Evolutionary conservation across 768 basidiomycete genomes (phyloP), one percentile per base, ranked within the genome.

Genomic region (Hygrophorus russula): DNA sequence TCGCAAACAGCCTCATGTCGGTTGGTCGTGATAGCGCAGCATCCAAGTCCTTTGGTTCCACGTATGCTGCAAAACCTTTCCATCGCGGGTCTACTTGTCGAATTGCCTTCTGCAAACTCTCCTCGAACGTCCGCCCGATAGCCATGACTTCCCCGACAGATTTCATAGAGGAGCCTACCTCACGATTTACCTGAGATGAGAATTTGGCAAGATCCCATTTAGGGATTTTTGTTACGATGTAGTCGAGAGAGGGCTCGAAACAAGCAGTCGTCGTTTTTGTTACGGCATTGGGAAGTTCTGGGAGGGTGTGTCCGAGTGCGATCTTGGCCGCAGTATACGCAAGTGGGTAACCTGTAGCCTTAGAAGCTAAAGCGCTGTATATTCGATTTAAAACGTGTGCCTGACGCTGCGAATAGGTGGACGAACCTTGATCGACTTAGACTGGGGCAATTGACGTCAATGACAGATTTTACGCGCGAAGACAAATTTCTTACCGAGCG

Each of bases 131-230:
- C 51, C 96, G 84, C 30, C 96, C 96, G 54, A 99, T 97, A 52
- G 94, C 94, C 96, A 99, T 99, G 57, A 99, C 94, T 63, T 99
- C 96, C 43, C 96, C 96, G 43, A 99, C 96, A 12, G 89, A 92
- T 65, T 99, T 99, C 96, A 99, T 98, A 13, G 94, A 79, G 2
- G 93, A 97, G 18, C 94, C 96, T 42, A 98, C 80, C 58, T 90
- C 81, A 49, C 94, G 82, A 58, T 94, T 81, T 46, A 98, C 96
- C 56, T 94, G 88, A 32, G 81, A 67, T 15, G 84, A 85, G 71
- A 99, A 98, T 64, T 99, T 99, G 51, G 93, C 92, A 44, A 99
- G 70, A 66, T 99, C 96, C 94, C 96, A 98, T 62, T 97, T 97
- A 48, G 96, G 96, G 50, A 99, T 98, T 67, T 99, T 99, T 39